Evolutionary conservation across 1,284 basidiomycete species (phyloP).

Genomic region (Athelia sp.): DNA sequence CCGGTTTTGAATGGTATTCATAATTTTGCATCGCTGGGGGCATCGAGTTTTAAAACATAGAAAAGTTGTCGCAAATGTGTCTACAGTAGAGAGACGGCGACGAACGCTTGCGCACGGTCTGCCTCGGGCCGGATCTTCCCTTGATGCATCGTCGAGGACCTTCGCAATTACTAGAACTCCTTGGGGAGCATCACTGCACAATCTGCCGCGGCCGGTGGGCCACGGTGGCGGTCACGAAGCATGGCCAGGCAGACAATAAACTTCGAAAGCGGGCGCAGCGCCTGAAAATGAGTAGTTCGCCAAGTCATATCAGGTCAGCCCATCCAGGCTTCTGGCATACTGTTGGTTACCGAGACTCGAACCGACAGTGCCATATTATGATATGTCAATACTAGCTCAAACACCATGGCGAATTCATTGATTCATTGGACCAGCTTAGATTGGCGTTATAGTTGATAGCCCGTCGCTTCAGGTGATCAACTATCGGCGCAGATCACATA

Average conservation of each 20-base stretch:
- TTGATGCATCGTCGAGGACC: neutral
- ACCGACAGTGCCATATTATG: constrained; percentile 89
- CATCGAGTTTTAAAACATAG: too few species aligned
- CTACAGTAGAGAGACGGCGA: too few species aligned
- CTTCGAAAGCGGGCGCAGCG: constrained; percentile 77
- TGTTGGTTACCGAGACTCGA: constrained; percentile 67
- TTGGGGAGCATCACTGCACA: constrained; percentile 76
- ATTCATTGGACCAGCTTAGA: too few species aligned
- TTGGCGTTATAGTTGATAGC: constrained; percentile 48
- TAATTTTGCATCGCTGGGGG: too few species aligned
- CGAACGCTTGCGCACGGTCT: too few species aligned
- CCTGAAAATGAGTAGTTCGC: constrained; percentile 79
- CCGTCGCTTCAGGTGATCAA: too few species aligned
- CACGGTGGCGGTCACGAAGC: constrained; percentile 91
- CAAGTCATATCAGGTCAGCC: constrained; percentile 26
- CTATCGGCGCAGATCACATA: too few species aligned
- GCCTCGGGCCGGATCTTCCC: too few species aligned
- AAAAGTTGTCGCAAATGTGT: too few species aligned
- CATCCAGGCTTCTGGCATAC: constrained; percentile 30
- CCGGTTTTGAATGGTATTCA: too few species aligned
- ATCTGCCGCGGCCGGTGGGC: constrained; percentile 85
- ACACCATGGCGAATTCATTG: too few species aligned
- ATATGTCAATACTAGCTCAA: constrained; percentile 89
- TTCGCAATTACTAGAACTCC: constrained; percentile 36
- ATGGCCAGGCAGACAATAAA: constrained; percentile 84